phyloP scores from a whole-genome alignment of 257 asterid species.

The Salvia rosmarinus region DNA sequence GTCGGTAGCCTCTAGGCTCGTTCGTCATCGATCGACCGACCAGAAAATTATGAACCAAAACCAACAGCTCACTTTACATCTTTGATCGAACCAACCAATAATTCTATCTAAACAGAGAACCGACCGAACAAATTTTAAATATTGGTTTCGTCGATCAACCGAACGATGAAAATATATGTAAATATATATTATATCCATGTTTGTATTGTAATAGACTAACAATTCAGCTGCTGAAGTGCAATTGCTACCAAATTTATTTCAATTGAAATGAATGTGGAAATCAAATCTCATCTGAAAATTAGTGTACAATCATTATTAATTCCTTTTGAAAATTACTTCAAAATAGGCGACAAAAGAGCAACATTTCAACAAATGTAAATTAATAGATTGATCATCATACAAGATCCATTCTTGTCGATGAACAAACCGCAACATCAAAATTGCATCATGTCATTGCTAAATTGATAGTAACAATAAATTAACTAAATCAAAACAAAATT shows the following conservation, averaged over 20 bases:
- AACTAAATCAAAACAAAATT: neutral
- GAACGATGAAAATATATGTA: no score
- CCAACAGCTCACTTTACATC: no score
- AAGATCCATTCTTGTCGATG: conserved; percentile 24
- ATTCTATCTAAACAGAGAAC: no score
- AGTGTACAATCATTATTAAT: neutral
- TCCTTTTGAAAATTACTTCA: neutral
- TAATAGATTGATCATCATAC: conserved; percentile 19
- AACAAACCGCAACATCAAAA: neutral
- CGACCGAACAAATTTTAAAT: no score
- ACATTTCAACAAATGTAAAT: conserved; percentile 16
- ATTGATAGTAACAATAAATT: neutral
- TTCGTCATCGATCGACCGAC: no score
- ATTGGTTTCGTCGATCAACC: no score
- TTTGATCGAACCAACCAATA: no score
- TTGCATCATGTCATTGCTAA: conserved; percentile 9
- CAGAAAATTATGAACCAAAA: no score
- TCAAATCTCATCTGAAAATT: conserved; percentile 5
- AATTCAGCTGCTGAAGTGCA: no score
- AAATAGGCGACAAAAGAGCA: conserved; percentile 7
- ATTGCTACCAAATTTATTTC: neutral
- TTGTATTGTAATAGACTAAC: no score
- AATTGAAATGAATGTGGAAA: neutral
- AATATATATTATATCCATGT: no score
- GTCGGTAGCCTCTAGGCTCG: no score